phyloP scores from a whole-genome alignment of 73 alveolate species.

The Paramecium pentaurelia region DNA sequence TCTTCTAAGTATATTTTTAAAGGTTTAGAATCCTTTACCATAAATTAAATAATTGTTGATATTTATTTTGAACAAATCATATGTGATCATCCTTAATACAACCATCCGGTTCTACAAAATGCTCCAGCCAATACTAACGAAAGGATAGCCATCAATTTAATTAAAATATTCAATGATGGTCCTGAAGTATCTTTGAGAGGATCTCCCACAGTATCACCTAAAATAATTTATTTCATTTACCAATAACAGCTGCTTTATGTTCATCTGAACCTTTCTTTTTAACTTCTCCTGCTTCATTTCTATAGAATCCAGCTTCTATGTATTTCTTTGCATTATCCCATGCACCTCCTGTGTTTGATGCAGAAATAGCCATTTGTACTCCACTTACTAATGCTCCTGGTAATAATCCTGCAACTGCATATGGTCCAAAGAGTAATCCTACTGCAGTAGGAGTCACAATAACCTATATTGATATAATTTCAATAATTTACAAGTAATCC shows the following conservation, averaged over 20 bases:
- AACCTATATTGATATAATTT: not conserved
- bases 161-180: constrained; percentile 87
- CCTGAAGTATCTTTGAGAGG: constrained; percentile 95
- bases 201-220: constrained; percentile 96
- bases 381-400: constrained; percentile 94
- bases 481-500: constrained; percentile 70
- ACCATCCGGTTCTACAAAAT: constrained; percentile 51
- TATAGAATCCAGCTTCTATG: constrained; percentile 70
- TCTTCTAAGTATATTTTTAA: too few species aligned
- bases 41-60: not conserved
- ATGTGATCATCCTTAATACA: not conserved
- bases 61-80: not conserved
- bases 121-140: constrained; percentile 73
- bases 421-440: constrained; percentile 87
- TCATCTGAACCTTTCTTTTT: constrained; percentile 75
- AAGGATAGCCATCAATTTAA: constrained; percentile 85
- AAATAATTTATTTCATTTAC: not conserved
- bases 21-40: not conserved
- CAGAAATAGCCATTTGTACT: constrained; percentile 84
- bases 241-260: constrained; percentile 78
- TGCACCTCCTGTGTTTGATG: constrained; percentile 85
- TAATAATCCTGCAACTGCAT: constrained; percentile 86
- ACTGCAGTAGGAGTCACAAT: constrained; percentile 79
- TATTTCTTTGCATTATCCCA: constrained; percentile 93
- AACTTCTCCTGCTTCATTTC: constrained; percentile 58